These are phyloP conservation scores for Zea mays DNA, from an alignment of 176 grass and related monocot species.

Conservation along the genomic window DNA sequence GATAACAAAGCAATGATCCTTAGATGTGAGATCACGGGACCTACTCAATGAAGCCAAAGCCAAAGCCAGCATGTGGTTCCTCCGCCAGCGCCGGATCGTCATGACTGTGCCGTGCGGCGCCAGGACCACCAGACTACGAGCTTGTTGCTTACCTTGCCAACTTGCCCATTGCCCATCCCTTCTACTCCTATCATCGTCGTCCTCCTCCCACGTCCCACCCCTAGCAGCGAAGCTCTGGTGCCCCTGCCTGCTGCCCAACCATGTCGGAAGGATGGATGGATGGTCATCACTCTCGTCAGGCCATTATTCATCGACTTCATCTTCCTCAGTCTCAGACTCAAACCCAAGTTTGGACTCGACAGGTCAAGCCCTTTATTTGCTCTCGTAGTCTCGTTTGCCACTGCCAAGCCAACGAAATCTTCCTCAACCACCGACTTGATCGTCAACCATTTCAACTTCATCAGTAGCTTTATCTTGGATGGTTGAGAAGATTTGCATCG, in stretches of 20 bases:
- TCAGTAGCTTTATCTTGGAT: constrained; percentile 30
- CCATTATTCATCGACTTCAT: constrained; percentile 61
- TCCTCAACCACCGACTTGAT: constrained; percentile 72
- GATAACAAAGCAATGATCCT: constrained; percentile 30
- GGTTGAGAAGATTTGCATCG: constrained; percentile 30
- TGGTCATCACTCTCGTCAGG: constrained; percentile 37
- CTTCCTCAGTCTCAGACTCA: constrained; percentile 31
- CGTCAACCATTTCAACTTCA: constrained; percentile 60
- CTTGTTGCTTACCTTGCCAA: constrained; percentile 22
- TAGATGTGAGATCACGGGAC: constrained; percentile 9
- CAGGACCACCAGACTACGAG: not conserved
- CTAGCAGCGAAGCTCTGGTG: constrained; percentile 31
- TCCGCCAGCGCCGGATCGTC: constrained; percentile 2
- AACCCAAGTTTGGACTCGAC: not conserved
- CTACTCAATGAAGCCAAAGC: constrained; percentile 43
- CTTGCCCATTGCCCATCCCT: constrained; percentile 7
- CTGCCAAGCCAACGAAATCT: constrained; percentile 36
- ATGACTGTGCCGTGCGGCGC: constrained; percentile 21
- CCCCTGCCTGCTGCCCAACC: not conserved
- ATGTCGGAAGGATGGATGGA: constrained; percentile 28
- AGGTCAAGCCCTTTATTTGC: constrained; percentile 11
- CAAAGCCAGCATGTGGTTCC: constrained; percentile 25
- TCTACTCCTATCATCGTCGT: constrained; percentile 35
- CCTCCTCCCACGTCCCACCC: constrained; percentile 46
- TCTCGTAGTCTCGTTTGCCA: constrained; percentile 25